Evolutionary conservation across 352 stramenopile genomes (phyloP).

Genomic region (Globisporangium camurandrum): DNA sequence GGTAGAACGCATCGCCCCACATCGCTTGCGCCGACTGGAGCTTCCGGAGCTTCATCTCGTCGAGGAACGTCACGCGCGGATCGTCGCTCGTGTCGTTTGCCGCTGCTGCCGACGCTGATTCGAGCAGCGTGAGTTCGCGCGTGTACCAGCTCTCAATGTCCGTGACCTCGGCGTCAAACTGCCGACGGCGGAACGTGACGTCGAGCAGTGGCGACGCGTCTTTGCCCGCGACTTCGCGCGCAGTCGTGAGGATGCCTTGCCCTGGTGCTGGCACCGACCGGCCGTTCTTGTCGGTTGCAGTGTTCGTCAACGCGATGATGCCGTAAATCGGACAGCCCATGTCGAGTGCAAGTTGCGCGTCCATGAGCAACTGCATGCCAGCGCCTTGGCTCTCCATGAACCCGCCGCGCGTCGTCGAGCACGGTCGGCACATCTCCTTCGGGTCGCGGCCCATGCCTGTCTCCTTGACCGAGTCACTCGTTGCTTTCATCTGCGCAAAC

Average conservation of each 20-base stretch:
- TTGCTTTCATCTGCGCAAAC: conserved; percentile 88
- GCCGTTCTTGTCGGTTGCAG: conserved; percentile 84
- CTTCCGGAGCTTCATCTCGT: conserved; percentile 65
- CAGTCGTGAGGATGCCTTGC: conserved; percentile 82
- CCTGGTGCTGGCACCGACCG: conserved; percentile 77
- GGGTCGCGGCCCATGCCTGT: conserved; percentile 64
- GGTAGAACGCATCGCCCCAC: conserved; percentile 32
- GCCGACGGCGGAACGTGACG: conserved; percentile 57
- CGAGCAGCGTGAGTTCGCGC: conserved; percentile 42
- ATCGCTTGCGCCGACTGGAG: conserved; percentile 51
- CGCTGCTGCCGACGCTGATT: conserved; percentile 13
- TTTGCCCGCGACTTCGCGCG: conserved; percentile 34
- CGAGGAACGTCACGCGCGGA: conserved; percentile 40
- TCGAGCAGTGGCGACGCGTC: conserved; percentile 51
- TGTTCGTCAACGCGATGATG: conserved; percentile 78
- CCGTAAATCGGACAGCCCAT: conserved; percentile 85
- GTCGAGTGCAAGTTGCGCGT: conserved; percentile 78
- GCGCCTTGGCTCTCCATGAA: conserved; percentile 88
- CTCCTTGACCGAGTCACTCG: conserved; percentile 81
- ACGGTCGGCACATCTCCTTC: conserved; percentile 80
- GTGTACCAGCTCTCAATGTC: conserved; percentile 67
- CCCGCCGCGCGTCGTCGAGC: conserved; percentile 63
- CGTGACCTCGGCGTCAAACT: conserved; percentile 70
- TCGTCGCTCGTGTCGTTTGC: conserved; percentile 13
- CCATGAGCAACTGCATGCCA: conserved; percentile 86